Conservation (phyloP, 164 flowering plant genomes). For the Taxillus chinensis region DNA sequence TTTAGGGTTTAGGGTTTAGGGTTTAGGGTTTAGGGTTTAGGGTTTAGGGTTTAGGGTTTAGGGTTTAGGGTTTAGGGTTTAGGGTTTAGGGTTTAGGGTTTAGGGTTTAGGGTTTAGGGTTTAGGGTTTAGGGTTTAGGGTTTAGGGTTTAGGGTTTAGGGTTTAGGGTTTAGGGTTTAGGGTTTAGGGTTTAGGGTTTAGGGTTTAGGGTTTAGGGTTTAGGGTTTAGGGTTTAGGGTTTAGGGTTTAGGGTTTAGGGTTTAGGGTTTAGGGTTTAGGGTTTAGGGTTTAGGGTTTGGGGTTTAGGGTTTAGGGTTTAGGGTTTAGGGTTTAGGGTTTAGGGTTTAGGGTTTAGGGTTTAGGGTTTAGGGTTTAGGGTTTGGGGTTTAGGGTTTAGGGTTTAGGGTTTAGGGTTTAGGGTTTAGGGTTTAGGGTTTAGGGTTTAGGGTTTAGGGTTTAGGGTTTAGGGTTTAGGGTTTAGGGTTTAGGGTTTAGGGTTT, state of each 20-base stretch:
- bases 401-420: background rate
- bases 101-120: background rate
- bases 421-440: background rate
- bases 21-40: background rate
- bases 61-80: background rate
- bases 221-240: background rate
- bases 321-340: background rate
- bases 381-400: background rate
- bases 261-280: background rate
- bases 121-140: background rate
- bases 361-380: background rate
- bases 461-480: slow-evolving; percentile 1
- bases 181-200: background rate
- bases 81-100: background rate
- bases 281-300: background rate
- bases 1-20: background rate
- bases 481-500: background rate
- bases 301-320: background rate
- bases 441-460: background rate
- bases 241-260: background rate
- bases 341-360: background rate
- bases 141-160: background rate
- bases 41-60: background rate
- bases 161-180: background rate
- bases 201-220: background rate